Base-by-base conservation (phyloP, 148 eudicot genomes). In the Agrostemma githago region DNA sequence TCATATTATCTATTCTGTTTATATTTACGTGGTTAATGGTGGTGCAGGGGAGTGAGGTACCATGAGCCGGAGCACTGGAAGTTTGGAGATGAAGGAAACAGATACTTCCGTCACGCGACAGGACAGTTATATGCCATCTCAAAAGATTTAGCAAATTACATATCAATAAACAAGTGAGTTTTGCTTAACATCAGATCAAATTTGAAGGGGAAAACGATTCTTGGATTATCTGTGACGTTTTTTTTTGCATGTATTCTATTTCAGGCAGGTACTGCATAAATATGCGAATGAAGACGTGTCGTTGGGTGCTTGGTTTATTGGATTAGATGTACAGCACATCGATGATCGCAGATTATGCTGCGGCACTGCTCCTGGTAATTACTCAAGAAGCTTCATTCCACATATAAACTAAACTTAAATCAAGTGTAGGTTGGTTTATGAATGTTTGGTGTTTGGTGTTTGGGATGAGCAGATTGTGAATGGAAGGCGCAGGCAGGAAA, bases 401-500 rank as follows among this genome's bases (percentile, higher is more conserved):
- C 51, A 6, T 46, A 6, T 14, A 51, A 9, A 51, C 56, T 43
- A 2, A 1, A 43, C 46, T 43, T 43, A 12, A 6, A 17, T 1
- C 1, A 4, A 11, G 48, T 40, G 42, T 48, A 48, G 70, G 64
- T 65, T 16, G 5, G 14, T 34, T 17, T 46, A 66, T 56, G 19
- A 40, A 0, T 73, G 12, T 41, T 19, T n/a, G 20, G 20, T 73
- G 12, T 41, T 19, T n/a, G 20, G 20, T 19, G 20, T 64, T 44
- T 17, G 40, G 46, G 14, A 16, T 74, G 34, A 62, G 70, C 76
- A 91, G 97, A 89, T 86, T 91, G 97, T 44, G 92, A 89, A 84
- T 91, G 97, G 97, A 89, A 89, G 79, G 93, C 96, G 66, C 93
- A 91, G 66, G 91, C 93, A 67, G 91, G 97, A 75, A 91, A 91